Evolutionary conservation across 179 eudicot genomes (phyloP), one percentile per base, ranked within the genome.

Genomic region (Carnegiea gigantea): DNA sequence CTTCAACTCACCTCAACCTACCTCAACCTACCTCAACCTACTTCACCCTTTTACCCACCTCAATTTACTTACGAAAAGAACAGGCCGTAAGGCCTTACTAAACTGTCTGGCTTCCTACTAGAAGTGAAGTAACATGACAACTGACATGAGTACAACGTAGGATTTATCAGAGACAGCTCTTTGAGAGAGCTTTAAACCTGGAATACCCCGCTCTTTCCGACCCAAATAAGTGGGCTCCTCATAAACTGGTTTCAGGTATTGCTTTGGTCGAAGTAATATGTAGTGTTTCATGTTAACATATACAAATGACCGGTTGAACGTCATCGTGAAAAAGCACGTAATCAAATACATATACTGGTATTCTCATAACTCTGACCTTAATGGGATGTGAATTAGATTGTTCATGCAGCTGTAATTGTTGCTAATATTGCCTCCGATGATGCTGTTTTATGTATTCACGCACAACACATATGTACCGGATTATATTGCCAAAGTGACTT

Each of bases 281-380:
- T 9, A 77, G n/a, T 67, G 46, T 36, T 38, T 54, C 15, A 57
- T 17, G 26, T 26, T 30, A 11, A 57, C 54, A 28, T 2, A 62
- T 4, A 76, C 30, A 40, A 46, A 43, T 67, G 67, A 49, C 57
- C 23, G 46, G 75, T 75, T 80, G 80, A 76, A 68, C 64, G 30
- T 67, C 59, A 67, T 13, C 0, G 71, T 26, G 38, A 24, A 72
- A 43, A 7, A 43, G 40, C 51, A 72, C 36, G 21, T 26, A 15
- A 36, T 30, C 74, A 12, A 26, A 38, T 18, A 20, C 18, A 33
- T 70, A 8, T 8, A 21, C 9, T 40, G 4, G 51, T 72, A 21
- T 14, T 13, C 53, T 43, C 13, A 20, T 40, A 24, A 8, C 20
- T 43, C 15, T 43, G 14, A 15, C 30, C 76, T 72, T 5, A 43